These are phyloP conservation scores for Coemansia nantahalensis DNA, from an alignment of 192 early-diverging fungal species.

Conservation along the genomic window DNA sequence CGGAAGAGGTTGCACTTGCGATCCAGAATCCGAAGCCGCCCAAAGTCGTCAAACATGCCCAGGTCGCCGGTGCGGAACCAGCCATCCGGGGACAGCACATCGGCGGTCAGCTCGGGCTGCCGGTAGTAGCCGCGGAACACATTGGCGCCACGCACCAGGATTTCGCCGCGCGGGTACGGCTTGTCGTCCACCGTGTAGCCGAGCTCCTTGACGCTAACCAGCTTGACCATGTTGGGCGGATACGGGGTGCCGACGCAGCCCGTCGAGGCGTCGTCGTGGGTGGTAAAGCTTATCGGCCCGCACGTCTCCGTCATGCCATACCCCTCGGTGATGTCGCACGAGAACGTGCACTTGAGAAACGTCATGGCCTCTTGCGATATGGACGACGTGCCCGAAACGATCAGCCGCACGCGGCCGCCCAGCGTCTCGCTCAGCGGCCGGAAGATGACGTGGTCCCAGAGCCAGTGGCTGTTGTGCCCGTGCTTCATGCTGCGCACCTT, in stretches of 20 bases:
- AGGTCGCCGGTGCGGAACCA: slow-evolving; percentile 96
- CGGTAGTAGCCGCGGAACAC: slow-evolving; percentile 87
- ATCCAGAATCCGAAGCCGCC: slow-evolving; percentile 86
- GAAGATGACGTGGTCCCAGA: slow-evolving; percentile 92
- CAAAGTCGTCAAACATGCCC: slow-evolving; percentile 82
- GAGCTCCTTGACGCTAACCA: slow-evolving; percentile 88
- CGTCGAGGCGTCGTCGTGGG: slow-evolving; percentile 57
- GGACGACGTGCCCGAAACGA: slow-evolving; percentile 83
- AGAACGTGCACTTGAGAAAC: slow-evolving; percentile 83
- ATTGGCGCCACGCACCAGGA: slow-evolving; percentile 79
- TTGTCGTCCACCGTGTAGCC: slow-evolving; percentile 78
- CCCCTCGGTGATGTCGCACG: slow-evolving; percentile 76
- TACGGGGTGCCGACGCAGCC: slow-evolving; percentile 77
- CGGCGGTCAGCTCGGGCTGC: slow-evolving; percentile 71
- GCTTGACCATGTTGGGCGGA: slow-evolving; percentile 75
- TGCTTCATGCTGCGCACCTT: slow-evolving; percentile 53
- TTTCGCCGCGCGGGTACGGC: slow-evolving; percentile 84
- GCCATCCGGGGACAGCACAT: slow-evolving; percentile 74
- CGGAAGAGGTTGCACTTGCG: slow-evolving; percentile 96
- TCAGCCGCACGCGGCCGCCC: slow-evolving; percentile 75
- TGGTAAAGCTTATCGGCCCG: slow-evolving; percentile 57
- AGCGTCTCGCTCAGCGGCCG: slow-evolving; percentile 61
- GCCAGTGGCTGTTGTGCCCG: slow-evolving; percentile 65
- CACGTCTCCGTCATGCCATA: slow-evolving; percentile 90
- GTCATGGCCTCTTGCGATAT: slow-evolving; percentile 79